Evolutionary conservation across 805 yeast species (phyloP), one percentile per base, ranked within the genome.

Genomic region (Vanderwaltozyma yarrowii): DNA sequence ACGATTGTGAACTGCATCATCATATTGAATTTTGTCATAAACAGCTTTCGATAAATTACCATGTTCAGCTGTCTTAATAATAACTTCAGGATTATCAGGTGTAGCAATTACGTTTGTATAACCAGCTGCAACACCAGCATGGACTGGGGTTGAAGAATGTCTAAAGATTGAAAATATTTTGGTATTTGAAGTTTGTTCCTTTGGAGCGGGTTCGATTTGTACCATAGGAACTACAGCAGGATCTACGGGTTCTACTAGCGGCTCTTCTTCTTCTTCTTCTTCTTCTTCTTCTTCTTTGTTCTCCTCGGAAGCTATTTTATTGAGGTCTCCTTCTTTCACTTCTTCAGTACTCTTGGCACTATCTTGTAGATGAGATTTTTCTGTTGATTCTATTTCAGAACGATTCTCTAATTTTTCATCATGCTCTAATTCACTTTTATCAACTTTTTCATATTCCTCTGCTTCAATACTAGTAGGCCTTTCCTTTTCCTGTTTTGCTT

Each of bases 31-130:
- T 35, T 48, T 46, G 35, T 58, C 62, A 37, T 52, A 51, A 4
- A 58, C 45, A 2, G 56, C 52, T 38, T 53, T 55, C 4, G 61
- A 52, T 10, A 58, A 32, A 35, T 50, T 42, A 8, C 58, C 56
- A 29, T 48, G 45, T 8, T 49, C 45, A 10, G 43, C 45, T 2
- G 55, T 48, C 23, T 47, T 52, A 8, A 56, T 54, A 4, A 58
- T 41, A 16, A 38, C 26, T 41, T 58, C 63, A 5, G 54, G 57
- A 17, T 54, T 51, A 14, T 56, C 51, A 4, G 60, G 58, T 13
- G 58, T 46, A 2, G 62, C 61, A 12, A 46, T 38, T 21, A 55
- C 58, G 25, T 46, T 43, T 12, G 32, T 18, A 9, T 10, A 23
- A 24, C 28, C 30, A 13, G 36, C 25, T 4, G 20, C 17, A 3